Percentiles rank a stretch among this genome's conserved stretches.
These are phyloP conservation scores for Zymoseptoria ardabiliae DNA, from an alignment of 2,329 filamentous ascomycete genomes.

Conservation along the genomic window DNA sequence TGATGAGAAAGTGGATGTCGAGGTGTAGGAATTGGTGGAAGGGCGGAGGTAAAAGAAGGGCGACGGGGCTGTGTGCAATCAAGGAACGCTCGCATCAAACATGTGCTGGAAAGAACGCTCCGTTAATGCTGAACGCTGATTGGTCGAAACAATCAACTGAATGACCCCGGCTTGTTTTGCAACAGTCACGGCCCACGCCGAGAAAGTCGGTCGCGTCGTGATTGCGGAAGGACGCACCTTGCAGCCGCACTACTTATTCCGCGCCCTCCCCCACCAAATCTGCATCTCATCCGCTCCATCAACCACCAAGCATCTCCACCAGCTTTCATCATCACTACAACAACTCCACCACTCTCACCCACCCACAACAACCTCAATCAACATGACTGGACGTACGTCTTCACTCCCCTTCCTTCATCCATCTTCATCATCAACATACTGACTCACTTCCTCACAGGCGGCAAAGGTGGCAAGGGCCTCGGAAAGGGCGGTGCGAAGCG, in stretches of 20 bases:
- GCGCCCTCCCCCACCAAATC: constrained; percentile 12
- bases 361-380: constrained; percentile 30
- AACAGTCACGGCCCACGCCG: not conserved
- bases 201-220: not conserved
- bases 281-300: constrained; percentile 18
- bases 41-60: constrained; percentile 15
- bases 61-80: constrained; percentile 4
- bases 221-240: not conserved
- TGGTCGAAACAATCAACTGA: not conserved
- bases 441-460: constrained; percentile 50
- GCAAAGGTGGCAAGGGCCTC: constrained; percentile 95
- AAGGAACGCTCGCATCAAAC: not conserved
- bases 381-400: constrained; percentile 46
- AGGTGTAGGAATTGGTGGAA: constrained; percentile 2
- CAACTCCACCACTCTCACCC: constrained; percentile 13
- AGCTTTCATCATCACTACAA: constrained; percentile 21
- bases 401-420: constrained; percentile 6
- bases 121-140: not conserved
- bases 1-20: constrained; percentile 13
- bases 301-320: constrained; percentile 19
- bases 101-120: constrained; percentile 1
- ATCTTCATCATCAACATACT: constrained; percentile 17
- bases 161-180: not conserved
- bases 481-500: constrained; percentile 98
- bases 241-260: constrained; percentile 5